A percentile compares a stretch with the other conserved stretches of the same genome.
These are phyloP conservation scores for Triangularia setosa DNA, from an alignment of 2,329 filamentous ascomycete species.

Conservation along the genomic window DNA sequence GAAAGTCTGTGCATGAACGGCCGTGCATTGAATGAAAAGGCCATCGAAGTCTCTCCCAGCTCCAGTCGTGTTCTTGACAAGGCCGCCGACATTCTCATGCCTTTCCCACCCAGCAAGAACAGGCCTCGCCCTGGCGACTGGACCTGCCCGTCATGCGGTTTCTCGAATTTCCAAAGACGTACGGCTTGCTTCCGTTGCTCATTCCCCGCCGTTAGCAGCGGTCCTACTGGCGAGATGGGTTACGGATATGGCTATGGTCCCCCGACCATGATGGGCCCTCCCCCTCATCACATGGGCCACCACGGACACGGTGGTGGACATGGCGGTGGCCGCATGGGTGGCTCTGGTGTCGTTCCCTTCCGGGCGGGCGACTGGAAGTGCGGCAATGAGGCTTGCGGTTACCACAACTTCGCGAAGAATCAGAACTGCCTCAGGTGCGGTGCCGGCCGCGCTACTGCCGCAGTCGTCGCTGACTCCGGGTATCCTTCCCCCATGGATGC, in stretches of 20 bases:
- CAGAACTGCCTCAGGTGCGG: conserved; percentile 96
- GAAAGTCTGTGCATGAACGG: conserved; percentile 99
- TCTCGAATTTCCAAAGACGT: conserved; percentile 98
- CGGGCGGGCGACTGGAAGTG: conserved; percentile 99
- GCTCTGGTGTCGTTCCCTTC: conserved; percentile 88
- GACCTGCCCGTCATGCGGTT: conserved; percentile 98
- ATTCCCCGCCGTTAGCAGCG: conserved; percentile 87
- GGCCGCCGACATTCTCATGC: conserved; percentile 90
- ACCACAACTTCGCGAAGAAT: conserved; percentile 99
- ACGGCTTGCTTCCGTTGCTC: conserved; percentile 99
- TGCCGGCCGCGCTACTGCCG: conserved; percentile 87
- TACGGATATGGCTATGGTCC: conserved; percentile 67
- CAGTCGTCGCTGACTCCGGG: conserved; percentile 88
- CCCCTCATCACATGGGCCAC: conserved; percentile 65
- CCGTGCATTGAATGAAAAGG: conserved; percentile 95
- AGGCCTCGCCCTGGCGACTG: conserved; percentile 94
- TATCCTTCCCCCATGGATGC: conserved; percentile 90
- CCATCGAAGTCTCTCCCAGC: conserved; percentile 96
- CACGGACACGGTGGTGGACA: conserved; percentile 44
- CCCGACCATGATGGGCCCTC: conserved; percentile 72
- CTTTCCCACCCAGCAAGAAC: conserved; percentile 98
- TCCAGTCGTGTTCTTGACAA: conserved; percentile 95
- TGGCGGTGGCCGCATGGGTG: conserved; percentile 66
- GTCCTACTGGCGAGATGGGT: conserved; percentile 61
- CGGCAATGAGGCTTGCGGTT: conserved; percentile 92